Conservation (phyloP, 257 asterid genomes). For the Ajuga chamaepitys region DNA sequence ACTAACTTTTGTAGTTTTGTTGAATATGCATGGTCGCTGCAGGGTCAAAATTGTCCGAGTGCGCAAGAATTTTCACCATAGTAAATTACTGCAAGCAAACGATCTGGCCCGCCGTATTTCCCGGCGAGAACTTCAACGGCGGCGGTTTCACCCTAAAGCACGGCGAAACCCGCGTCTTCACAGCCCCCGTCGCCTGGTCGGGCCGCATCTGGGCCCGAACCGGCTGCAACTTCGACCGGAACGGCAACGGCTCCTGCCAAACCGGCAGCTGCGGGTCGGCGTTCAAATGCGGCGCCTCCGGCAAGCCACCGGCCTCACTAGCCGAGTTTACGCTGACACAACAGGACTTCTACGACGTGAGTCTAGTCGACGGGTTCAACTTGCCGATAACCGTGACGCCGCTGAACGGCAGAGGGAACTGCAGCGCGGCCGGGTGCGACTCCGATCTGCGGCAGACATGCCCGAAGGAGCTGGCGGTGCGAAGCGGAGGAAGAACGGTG, state of each 20-base stretch:
- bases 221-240: slow-evolving; percentile 70
- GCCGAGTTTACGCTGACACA: slow-evolving; percentile 80
- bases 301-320: slow-evolving; percentile 67
- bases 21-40: no score
- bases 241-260: slow-evolving; percentile 70
- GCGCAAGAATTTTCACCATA: slow-evolving; percentile 71
- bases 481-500: slow-evolving; percentile 42
- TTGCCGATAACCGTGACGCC: slow-evolving; percentile 68
- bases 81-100: slow-evolving; percentile 72
- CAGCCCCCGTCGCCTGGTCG: slow-evolving; percentile 69
- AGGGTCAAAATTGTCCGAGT: slow-evolving; percentile 38
- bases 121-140: slow-evolving; percentile 65
- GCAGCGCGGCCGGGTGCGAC: slow-evolving; percentile 75
- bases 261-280: slow-evolving; percentile 72
- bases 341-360: slow-evolving; percentile 78
- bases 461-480: slow-evolving; percentile 59
- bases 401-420: slow-evolving; percentile 62
- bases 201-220: slow-evolving; percentile 95
- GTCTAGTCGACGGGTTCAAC: slow-evolving; percentile 91
- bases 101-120: slow-evolving; percentile 78
- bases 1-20: no score
- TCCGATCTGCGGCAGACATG: slow-evolving; percentile 52
- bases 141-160: slow-evolving; percentile 68
- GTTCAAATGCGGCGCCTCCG: slow-evolving; percentile 56
- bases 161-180: slow-evolving; percentile 49